These are phyloP conservation scores for Aspergillus luchuensis DNA, from an alignment of 2,329 filamentous ascomycete genomes.

Conservation along the genomic window DNA sequence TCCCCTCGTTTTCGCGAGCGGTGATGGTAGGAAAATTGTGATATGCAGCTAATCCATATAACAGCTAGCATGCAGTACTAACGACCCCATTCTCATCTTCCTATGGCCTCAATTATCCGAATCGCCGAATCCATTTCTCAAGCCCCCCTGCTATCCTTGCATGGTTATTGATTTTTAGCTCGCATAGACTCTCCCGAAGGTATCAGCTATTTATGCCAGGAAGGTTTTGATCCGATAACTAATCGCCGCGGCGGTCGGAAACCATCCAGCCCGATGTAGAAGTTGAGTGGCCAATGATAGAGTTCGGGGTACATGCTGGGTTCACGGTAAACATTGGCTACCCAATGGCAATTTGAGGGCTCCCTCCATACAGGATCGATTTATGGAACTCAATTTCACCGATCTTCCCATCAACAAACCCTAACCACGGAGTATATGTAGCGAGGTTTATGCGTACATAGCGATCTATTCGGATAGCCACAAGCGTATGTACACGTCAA, in stretches of 20 bases:
- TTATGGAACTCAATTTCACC: neutral
- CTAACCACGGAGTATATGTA: neutral
- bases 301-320: neutral
- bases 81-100: neutral
- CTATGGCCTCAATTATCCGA: no score
- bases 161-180: slow-evolving; percentile 2
- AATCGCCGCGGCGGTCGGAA: neutral
- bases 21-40: neutral
- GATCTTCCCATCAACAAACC: neutral
- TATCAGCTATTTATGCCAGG: neutral
- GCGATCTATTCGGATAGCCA: neutral
- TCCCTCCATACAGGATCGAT: neutral
- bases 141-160: slow-evolving; percentile 4
- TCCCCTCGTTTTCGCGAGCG: neutral
- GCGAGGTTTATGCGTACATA: neutral
- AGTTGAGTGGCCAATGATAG: neutral
- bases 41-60: slow-evolving; percentile 2
- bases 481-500: neutral
- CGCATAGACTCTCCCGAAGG: neutral
- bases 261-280: neutral
- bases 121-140: no score
- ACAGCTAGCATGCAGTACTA: neutral
- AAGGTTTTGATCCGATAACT: slow-evolving; percentile 2
- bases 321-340: neutral
- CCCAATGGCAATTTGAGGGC: neutral